These are phyloP conservation scores for Cruciata laevipes DNA, from an alignment of 257 asterid species.

Conservation along the genomic window DNA sequence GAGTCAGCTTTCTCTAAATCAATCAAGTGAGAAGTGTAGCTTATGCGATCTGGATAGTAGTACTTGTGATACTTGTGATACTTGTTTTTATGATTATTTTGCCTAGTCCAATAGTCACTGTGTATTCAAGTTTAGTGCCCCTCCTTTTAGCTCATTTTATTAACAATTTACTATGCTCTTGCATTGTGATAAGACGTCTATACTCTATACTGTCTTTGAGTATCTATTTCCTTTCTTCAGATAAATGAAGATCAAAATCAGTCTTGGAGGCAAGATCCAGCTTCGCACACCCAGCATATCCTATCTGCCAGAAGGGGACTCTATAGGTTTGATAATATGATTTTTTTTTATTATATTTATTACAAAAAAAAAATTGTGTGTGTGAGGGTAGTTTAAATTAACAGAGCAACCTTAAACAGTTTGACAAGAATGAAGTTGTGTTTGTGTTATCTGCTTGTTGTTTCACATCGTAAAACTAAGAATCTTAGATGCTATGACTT, in stretches of 20 bases:
- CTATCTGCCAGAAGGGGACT: conserved; percentile 63
- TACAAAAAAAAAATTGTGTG: too few species aligned
- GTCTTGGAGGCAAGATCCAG: conserved; percentile 44
- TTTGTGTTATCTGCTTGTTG: not conserved
- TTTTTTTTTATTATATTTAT: conserved; percentile 3
- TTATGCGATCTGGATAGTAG: not conserved
- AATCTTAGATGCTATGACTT: conserved; percentile 3
- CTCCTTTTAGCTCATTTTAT: not conserved
- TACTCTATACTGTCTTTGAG: conserved; percentile 1
- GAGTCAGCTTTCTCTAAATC: not conserved
- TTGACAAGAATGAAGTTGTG: not conserved
- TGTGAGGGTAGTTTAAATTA: not conserved
- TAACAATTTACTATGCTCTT: not conserved
- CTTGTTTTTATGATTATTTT: not conserved
- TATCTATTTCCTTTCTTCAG: conserved; percentile 39
- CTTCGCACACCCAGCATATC: conserved; percentile 44
- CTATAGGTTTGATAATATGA: conserved; percentile 52
- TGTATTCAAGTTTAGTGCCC: not conserved
- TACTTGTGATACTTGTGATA: not conserved
- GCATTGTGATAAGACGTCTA: not conserved
- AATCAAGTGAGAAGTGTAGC: not conserved
- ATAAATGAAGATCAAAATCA: conserved; percentile 48
- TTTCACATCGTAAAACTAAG: not conserved
- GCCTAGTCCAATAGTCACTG: not conserved
- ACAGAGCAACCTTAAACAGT: not conserved